Base-by-base conservation (phyloP, 192 early-diverging fungal species). In the Backusella mclennaniae region DNA sequence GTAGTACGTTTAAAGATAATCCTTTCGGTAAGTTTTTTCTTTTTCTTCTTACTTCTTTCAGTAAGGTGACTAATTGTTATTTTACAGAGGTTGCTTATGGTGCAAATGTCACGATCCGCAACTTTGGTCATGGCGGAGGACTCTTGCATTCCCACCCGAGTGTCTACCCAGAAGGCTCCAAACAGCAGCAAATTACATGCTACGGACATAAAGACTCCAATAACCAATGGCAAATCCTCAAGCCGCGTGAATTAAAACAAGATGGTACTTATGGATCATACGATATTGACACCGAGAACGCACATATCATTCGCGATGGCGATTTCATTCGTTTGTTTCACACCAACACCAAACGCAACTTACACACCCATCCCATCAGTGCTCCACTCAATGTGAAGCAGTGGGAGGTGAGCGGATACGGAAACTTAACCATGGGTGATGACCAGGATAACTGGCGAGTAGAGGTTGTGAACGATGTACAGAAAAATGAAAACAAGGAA, bases 171-270 rank as follows among this genome's bases (percentile, higher is more conserved):
- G 84, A 84, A 23, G 93, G 94, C 19, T 97, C 96, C 11, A 90
- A 92, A 84, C 98, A 99, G 84, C 98, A 99, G 82, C 98, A 99
- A 83, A 88, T 99, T 31, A 98, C 98, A 0, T 93, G 92, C 36
- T 99, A 99, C 80, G 90, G 91, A 38, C 93, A 97, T 84, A 95
- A 94, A 77, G 98, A 99, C 80, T 39, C 49, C 67, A 99, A 99
- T 85, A 99, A 99, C 85, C 84, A 95, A 56, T 99, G 96, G 96
- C 81, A 91, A 6, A 82, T 98, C 46, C 83, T 84, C 26, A 87
- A 90, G 76, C 76, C 84, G 1, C 93, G 94, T 83, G 19, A 29
- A 1, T 2, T 35, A 0, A 8, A 12, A 21, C 12, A 14, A 0
- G 72, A 49, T 21, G 49, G 21, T 21, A 26, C 3, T 1, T 15